Base-by-base conservation (phyloP, 768 basidiomycete genomes). In the Tylopilus cervinicoccineus region DNA sequence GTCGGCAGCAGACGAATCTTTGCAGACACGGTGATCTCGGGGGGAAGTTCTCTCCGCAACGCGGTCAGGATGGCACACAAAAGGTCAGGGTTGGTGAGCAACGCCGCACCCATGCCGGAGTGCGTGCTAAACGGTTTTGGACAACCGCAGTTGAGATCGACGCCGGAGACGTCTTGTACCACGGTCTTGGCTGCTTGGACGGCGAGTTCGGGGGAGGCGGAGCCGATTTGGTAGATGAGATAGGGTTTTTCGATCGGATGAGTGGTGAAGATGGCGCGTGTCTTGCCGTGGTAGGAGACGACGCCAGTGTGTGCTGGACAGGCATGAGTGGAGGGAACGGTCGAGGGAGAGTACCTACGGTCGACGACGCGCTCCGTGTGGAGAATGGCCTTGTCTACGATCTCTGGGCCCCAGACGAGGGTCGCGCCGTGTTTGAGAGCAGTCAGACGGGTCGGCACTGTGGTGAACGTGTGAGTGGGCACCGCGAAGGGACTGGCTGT, bases 61-160 rank as follows among this genome's bases (percentile, higher is more conserved):
- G 88, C 85, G 0, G 77, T 80, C 26, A 99, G 78, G 59, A 99
- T 97, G 17, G 85, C 77, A 62, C 93, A 93, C 9, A 99, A 77
- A 27, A 93, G 73, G 60, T 97, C 93, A 0, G 96, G 93, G 29
- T 88, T 95, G 4, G 88, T 83, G 43, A 99, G 80, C 13, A 99
- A 75, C 3, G 94, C 95, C 1, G 96, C 95, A 9, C 96, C 96
- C 94, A 98, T 98, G 0, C 96, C 96, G 0, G 86, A 71, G 56
- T 89, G 86, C 0, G 91, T 93, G 19, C 93, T 95, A 68, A 97
- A 97, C 0, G 93, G 89, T 59, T 95, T 95, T 0, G 94, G 94
- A 62, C 95, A 99, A 0, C 95, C 96, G 62, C 96, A 98, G 66
- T 98, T 98, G 51, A 99, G 84, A 65, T 98, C 96, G 59, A 99